Evolutionary conservation across 495 filamentous ascomycete species (phyloP).

Genomic region (Ramalina intermedia): DNA sequence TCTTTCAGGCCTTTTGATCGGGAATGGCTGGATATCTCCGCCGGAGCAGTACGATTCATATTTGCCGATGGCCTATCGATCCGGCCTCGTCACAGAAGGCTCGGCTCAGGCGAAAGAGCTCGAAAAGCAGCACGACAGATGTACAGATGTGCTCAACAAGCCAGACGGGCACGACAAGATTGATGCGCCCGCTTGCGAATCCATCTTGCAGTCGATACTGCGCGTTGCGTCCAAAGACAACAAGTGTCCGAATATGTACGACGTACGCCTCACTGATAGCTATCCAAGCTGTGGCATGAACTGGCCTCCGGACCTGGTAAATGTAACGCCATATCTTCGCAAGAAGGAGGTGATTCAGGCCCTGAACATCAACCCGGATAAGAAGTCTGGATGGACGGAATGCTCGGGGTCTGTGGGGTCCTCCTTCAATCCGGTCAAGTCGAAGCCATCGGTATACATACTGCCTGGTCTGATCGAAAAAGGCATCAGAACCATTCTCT

Average conservation of each 20-base stretch:
- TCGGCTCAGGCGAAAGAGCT: slow-evolving; percentile 48
- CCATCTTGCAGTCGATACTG: slow-evolving; percentile 55
- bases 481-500: slow-evolving; percentile 60
- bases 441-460: slow-evolving; percentile 54
- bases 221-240: slow-evolving; percentile 38
- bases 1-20: slow-evolving; percentile 77
- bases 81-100: slow-evolving; percentile 53
- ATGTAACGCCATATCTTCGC: slow-evolving; percentile 72
- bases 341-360: slow-evolving; percentile 64
- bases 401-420: slow-evolving; percentile 64
- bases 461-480: slow-evolving; percentile 59
- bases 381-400: slow-evolving; percentile 80
- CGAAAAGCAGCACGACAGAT: slow-evolving; percentile 55
- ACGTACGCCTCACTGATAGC: slow-evolving; percentile 63
- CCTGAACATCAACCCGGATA: slow-evolving; percentile 68
- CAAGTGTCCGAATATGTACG: slow-evolving; percentile 86
- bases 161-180: slow-evolving; percentile 43
- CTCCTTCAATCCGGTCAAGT: slow-evolving; percentile 52
- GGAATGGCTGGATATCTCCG: slow-evolving; percentile 94
- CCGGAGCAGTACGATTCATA: slow-evolving; percentile 83
- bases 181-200: slow-evolving; percentile 56
- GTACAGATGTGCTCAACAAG: slow-evolving; percentile 39
- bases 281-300: slow-evolving; percentile 79
- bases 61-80: slow-evolving; percentile 60
- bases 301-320: slow-evolving; percentile 75